Base-by-base conservation (phyloP, 306 rosid species). In the Begonia fuchsioides region DNA sequence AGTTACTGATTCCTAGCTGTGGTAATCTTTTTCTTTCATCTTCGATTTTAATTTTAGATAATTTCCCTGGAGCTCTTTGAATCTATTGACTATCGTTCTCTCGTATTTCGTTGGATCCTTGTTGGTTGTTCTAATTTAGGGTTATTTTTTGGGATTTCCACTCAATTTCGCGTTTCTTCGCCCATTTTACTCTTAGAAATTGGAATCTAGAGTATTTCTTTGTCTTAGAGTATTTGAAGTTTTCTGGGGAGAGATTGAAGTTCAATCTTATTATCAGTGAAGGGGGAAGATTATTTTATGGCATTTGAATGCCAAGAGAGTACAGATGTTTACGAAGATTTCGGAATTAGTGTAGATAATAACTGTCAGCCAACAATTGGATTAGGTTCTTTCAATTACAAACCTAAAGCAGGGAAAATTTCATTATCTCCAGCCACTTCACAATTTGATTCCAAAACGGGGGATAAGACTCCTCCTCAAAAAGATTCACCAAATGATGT, bases 291-390 rank as follows among this genome's bases (percentile, higher is more conserved):
- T 49, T 58, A 35, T 58, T 88, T 81, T 90, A 90, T 90, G 97
- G 97, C 55, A 90, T 70, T 81, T 79, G 92, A 76, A 74, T 90
- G 82, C 77, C 93, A 65, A 50, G 38, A 60, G 63, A 66, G 56
- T 71, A 62, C 65, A 38, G 62, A 71, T 70, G 72, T 53, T 76
- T 77, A 77, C 44, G 66, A 70, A 64, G 73, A 69, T 32, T 68
- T 75, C 53, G 39, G 52, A 12, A 54, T 57, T n/a, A 45, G 50
- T 49, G 60, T 54, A 18, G 63, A 66, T 56, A 67, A 63, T 73
- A 67, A 53, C 14, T 55, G 53, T 43, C 61, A 59, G 56, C 75
- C 49, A 40, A 45, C 62, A 61, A 63, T 32, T 64, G 74, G 65
- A 60, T 11, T 69, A 10, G 71, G 53, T 57, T 71, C 26, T 39